Conservation (phyloP, 495 filamentous ascomycete species). For the Xylaria nigripes region DNA sequence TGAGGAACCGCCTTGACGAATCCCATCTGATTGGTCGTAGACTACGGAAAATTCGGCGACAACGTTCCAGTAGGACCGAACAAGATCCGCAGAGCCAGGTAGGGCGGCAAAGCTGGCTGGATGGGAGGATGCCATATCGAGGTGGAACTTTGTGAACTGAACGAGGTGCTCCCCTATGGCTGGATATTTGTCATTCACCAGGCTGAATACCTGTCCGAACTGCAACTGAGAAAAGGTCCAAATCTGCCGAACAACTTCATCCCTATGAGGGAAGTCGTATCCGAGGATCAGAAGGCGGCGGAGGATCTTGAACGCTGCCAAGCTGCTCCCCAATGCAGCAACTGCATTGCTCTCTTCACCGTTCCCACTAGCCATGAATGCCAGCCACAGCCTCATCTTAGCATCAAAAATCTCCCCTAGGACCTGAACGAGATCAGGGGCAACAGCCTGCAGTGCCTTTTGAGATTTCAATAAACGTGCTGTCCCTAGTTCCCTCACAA, state of each 20-base stretch:
- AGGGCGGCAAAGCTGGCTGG: constrained; percentile 74
- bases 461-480: constrained; percentile 64
- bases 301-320: constrained; percentile 69
- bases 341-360: constrained; percentile 54
- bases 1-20: constrained; percentile 37
- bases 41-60: constrained; percentile 65
- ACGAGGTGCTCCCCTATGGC: constrained; percentile 77
- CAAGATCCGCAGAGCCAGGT: constrained; percentile 65
- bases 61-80: constrained; percentile 75
- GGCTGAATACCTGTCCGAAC: constrained; percentile 57
- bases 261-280: constrained; percentile 75
- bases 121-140: constrained; percentile 68
- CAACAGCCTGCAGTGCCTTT: constrained; percentile 60
- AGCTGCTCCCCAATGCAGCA: constrained; percentile 60
- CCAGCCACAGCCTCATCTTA: constrained; percentile 63
- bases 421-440: constrained; percentile 72
- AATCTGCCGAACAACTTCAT: constrained; percentile 61
- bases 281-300: constrained; percentile 72
- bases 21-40: constrained; percentile 46
- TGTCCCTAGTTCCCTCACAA: constrained; percentile 83
- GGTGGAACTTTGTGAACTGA: constrained; percentile 85
- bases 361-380: constrained; percentile 47
- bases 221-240: constrained; percentile 67
- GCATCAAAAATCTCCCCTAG: constrained; percentile 69
- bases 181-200: constrained; percentile 41